phyloP scores from a whole-genome alignment of 2,329 filamentous ascomycete genomes.

The Colletotrichum theobromicola region DNA sequence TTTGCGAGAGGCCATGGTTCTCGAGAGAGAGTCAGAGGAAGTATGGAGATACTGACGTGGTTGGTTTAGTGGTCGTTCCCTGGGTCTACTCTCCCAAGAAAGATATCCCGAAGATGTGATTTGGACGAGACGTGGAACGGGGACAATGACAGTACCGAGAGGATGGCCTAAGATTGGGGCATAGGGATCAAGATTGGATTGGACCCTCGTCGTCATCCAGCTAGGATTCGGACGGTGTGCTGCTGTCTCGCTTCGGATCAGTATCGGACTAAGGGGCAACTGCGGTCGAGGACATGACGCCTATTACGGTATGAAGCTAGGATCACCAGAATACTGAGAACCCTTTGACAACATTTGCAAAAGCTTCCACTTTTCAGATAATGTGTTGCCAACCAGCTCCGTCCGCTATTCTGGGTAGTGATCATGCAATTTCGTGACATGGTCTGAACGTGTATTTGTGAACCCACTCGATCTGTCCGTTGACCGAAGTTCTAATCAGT shows the following conservation, averaged over 20 bases:
- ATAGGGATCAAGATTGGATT: background rate
- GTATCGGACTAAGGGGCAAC: background rate
- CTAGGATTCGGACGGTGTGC: background rate
- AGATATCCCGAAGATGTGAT: background rate
- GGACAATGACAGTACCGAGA: background rate
- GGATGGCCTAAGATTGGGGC: accelerated
- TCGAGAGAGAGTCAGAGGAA: background rate
- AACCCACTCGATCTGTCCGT: background rate
- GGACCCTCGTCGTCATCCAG: background rate
- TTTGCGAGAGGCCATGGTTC: background rate
- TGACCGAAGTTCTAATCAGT: background rate
- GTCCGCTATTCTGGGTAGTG: background rate
- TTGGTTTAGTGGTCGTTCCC: background rate
- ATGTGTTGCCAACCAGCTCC: background rate
- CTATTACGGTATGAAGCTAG: background rate
- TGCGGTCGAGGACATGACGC: background rate
- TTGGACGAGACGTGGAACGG: background rate
- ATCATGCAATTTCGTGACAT: background rate
- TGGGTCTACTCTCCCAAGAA: background rate
- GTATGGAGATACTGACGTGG: background rate
- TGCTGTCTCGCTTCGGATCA: background rate
- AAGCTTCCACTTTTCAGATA: background rate
- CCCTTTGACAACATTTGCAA: background rate
- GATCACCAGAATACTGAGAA: background rate
- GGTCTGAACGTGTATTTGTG: background rate